Evolutionary conservation across 129 eudicot species (phyloP).

Genomic region (Apium graveolens): DNA sequence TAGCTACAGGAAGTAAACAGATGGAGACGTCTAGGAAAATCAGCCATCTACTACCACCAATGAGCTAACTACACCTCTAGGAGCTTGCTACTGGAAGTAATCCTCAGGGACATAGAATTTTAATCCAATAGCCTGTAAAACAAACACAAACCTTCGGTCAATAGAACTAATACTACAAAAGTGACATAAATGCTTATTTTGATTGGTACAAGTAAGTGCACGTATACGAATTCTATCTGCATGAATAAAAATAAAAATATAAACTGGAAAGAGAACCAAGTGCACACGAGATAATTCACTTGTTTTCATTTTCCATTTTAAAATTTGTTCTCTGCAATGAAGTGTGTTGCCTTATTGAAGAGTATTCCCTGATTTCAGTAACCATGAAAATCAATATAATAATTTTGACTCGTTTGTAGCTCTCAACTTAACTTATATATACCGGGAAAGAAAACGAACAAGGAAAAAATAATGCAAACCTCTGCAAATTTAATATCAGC

Average conservation of each 20-base stretch:
- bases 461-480: slow-evolving; percentile 21
- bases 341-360: background rate
- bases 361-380: background rate
- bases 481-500: slow-evolving; percentile 87
- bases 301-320: background rate
- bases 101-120: slow-evolving; percentile 80
- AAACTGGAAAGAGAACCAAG: background rate
- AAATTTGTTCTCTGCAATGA: background rate
- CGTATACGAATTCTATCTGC: background rate
- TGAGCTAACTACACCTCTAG: background rate
- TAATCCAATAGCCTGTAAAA: slow-evolving; percentile 70
- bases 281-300: background rate
- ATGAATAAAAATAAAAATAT: background rate
- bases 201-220: background rate
- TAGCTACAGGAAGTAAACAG: background rate
- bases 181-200: background rate
- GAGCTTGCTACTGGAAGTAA: slow-evolving; percentile 30
- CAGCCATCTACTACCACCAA: background rate
- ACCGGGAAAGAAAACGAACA: background rate
- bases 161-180: background rate
- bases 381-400: background rate
- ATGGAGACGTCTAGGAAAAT: background rate
- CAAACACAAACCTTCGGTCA: background rate
- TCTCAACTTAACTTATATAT: background rate
- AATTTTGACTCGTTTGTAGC: background rate